Evolutionary conservation across 768 basidiomycete genomes (phyloP).

Genomic region (Harrya chromipes): DNA sequence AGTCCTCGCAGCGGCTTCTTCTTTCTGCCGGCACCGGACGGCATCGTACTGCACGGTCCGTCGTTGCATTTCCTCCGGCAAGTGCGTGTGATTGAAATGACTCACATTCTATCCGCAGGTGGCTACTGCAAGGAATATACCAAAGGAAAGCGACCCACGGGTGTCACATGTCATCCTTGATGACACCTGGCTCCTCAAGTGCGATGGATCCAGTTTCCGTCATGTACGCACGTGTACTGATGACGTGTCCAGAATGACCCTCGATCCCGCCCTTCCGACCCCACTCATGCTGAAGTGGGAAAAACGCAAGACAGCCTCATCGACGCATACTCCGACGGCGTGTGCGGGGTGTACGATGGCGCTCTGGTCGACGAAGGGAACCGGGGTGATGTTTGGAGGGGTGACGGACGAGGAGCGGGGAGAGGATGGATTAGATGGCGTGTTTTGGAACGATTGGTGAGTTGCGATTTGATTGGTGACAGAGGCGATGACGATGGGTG

Average conservation of each 20-base stretch:
- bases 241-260: slow-evolving; percentile 28
- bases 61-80: neutral
- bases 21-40: slow-evolving; percentile 73
- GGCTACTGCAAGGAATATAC: slow-evolving; percentile 90
- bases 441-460: slow-evolving; percentile 87
- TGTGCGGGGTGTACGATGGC: slow-evolving; percentile 89
- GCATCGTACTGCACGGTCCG: slow-evolving; percentile 74
- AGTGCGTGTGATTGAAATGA: neutral
- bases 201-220: slow-evolving; percentile 8
- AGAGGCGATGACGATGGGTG: neutral
- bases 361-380: slow-evolving; percentile 63
- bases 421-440: slow-evolving; percentile 81
- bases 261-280: slow-evolving; percentile 22
- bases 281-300: slow-evolving; percentile 77
- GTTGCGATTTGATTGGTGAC: slow-evolving; percentile 16
- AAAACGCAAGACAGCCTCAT: slow-evolving; percentile 70
- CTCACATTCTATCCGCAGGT: slow-evolving; percentile 38
- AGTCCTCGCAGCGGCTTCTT: slow-evolving; percentile 84
- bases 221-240: neutral
- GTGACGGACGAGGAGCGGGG: slow-evolving; percentile 84
- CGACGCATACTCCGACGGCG: slow-evolving; percentile 50
- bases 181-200: slow-evolving; percentile 88
- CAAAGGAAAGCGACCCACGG: slow-evolving; percentile 81
- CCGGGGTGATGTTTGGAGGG: slow-evolving; percentile 82
- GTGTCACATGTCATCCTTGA: slow-evolving; percentile 89